These are phyloP conservation scores for Suillus subluteus DNA, from an alignment of 768 basidiomycete species.

Conservation along the genomic window DNA sequence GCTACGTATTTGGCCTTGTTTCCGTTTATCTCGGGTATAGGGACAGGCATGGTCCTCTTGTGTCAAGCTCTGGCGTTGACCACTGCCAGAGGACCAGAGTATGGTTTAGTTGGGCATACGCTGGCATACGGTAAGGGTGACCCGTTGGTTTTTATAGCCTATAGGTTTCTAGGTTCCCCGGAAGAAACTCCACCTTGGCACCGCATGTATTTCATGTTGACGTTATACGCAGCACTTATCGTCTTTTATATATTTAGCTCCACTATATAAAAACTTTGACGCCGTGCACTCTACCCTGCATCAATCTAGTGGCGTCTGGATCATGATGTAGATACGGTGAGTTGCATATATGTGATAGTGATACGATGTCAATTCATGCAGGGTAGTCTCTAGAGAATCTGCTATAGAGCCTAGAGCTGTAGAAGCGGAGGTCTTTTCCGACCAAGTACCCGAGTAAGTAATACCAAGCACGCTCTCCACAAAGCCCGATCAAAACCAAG, in stretches of 20 bases:
- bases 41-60: constrained; percentile 25
- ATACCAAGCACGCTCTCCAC: neutral
- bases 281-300: neutral
- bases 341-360: neutral
- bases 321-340: neutral
- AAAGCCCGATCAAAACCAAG: neutral
- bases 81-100: neutral
- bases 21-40: constrained; percentile 16
- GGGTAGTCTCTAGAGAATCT: neutral
- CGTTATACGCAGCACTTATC: constrained; percentile 1
- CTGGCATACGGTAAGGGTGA: neutral
- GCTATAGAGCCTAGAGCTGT: neutral
- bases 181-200: constrained; percentile 23
- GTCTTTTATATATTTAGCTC: neutral
- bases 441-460: constrained; percentile 1
- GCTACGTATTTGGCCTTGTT: constrained; percentile 33
- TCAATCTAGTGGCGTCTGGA: neutral
- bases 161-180: constrained; percentile 7
- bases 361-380: neutral
- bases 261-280: neutral
- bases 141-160: neutral
- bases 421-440: neutral
- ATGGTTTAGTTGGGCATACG: neutral
- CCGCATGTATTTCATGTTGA: constrained; percentile 17
- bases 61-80: neutral